Conservation (phyloP, 345 rosid species). For the Viola odorata region DNA sequence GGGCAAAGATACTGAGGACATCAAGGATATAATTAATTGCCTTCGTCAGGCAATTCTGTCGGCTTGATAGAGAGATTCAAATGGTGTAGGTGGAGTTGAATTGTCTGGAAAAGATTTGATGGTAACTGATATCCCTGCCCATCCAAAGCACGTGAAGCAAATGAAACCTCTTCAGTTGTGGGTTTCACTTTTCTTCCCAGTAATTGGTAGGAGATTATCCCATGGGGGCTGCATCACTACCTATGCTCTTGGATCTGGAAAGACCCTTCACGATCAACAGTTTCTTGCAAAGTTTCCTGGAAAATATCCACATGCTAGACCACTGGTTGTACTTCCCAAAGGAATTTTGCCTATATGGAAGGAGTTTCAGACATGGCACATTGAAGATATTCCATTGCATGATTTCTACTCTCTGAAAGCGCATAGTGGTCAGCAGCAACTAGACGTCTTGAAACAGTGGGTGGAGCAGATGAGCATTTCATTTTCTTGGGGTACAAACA, state of each 20-base stretch:
- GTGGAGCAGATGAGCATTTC: conserved; percentile 43
- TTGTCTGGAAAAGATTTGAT: conserved; percentile 39
- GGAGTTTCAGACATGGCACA: conserved; percentile 61
- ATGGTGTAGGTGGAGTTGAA: conserved; percentile 22
- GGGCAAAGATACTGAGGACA: conserved; percentile 60
- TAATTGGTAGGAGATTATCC: conserved; percentile 57
- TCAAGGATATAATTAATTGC: conserved; percentile 43
- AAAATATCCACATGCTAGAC: conserved; percentile 55
- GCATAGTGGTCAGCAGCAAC: conserved; percentile 50
- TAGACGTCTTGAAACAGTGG: conserved; percentile 58
- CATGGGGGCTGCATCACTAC: conserved; percentile 68
- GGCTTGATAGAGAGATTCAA: too few species aligned
- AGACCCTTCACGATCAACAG: conserved; percentile 78
- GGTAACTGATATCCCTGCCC: conserved; percentile 52
- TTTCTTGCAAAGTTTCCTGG: conserved; percentile 69
- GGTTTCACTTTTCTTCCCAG: conserved; percentile 62
- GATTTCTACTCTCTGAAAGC: conserved; percentile 67
- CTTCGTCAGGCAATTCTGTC: too few species aligned
- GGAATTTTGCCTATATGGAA: conserved; percentile 69
- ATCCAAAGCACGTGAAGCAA: conserved; percentile 58
- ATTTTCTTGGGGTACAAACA: conserved; percentile 74
- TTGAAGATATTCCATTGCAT: conserved; percentile 48
- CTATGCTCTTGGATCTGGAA: conserved; percentile 88
- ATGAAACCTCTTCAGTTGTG: conserved; percentile 72
- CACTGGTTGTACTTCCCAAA: conserved; percentile 64